Evolutionary conservation across 331 rosid species (phyloP), one percentile per base, ranked within the genome.

Genomic region (Spiraea crenata): DNA sequence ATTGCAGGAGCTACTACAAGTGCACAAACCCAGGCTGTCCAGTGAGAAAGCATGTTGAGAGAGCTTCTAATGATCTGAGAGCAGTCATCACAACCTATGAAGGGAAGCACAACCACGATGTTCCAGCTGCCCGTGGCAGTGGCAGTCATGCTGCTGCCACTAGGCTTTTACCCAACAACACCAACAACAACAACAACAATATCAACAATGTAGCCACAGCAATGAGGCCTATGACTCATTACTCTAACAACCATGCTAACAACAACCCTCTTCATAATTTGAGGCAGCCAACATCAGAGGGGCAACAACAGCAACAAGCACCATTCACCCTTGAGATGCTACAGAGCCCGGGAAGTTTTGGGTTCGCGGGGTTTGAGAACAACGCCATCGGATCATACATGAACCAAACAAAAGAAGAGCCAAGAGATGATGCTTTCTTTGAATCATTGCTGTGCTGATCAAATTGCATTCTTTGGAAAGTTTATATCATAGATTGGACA

Each of bases 41-140:
- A 16, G 97, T 93, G 78, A 87, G 99, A 55, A 93, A 93, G 82
- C 99, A 93, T 9, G 96, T 93, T 7, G 99, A 93, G 80, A 20
- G 99, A 81, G 99, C 99, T 14, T 86, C 97, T 49, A 87, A 91
- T 39, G 99, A 93, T 65, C 74, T 83, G 25, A 80, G 95, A 57
- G 95, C 97, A 51, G 99, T 93, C 79, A 83, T 93, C 80, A 93
- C 99, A 65, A 93, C 99, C 70, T 93, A 93, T 38, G 99, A 93
- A 69, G 97, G 99, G 14, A 93, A 93, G 66, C 99, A 93, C 86
- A 93, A 86, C 80, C 99, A 93, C 44, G 97, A 93, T 5, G 91
- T 93, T 11, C 99, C 99, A 2, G 92, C 90, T 13, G 91, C 96
- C 14, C 93, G 99, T 41, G 95, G 96, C 57, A 89, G 96, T 57